phyloP scores from a whole-genome alignment of 768 basidiomycete species.

The Leccinum incarnatum region DNA sequence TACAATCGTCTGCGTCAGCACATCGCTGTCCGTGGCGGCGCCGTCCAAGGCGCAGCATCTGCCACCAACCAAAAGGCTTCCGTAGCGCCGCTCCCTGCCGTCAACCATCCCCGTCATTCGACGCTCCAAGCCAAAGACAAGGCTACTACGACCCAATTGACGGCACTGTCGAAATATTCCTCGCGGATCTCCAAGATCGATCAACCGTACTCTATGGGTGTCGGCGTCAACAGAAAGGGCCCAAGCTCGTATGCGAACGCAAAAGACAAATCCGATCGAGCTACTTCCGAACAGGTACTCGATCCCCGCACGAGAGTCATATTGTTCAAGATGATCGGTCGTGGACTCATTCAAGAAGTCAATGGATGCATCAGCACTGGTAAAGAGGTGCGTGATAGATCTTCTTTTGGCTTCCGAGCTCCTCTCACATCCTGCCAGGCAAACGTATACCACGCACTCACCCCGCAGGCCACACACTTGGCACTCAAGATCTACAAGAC shows the following conservation, averaged over 20 bases:
- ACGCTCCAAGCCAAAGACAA: constrained; percentile 47
- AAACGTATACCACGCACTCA: constrained; percentile 92
- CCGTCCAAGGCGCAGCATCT: constrained; percentile 57
- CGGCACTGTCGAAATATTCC: constrained; percentile 71
- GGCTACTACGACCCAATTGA: constrained; percentile 67
- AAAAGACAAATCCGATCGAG: constrained; percentile 96
- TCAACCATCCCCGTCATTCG: constrained; percentile 58
- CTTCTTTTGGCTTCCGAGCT: neutral
- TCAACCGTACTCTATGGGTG: constrained; percentile 61
- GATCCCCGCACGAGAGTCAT: constrained; percentile 95
- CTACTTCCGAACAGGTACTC: constrained; percentile 95
- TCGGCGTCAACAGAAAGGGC: constrained; percentile 89
- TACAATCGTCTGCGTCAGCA: constrained; percentile 94
- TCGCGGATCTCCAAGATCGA: constrained; percentile 75
- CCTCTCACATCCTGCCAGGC: constrained; percentile 54
- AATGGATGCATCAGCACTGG: constrained; percentile 98
- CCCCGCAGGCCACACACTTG: constrained; percentile 54
- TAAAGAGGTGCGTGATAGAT: constrained; percentile 70
- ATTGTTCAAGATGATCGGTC: constrained; percentile 92
- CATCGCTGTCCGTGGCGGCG: constrained; percentile 76
- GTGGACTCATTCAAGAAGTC: constrained; percentile 83
- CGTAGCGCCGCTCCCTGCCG: constrained; percentile 64
- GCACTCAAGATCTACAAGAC: constrained; percentile 99
- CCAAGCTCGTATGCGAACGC: constrained; percentile 82
- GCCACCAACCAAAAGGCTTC: constrained; percentile 46